Evolutionary conservation across 2,329 filamentous ascomycete species (phyloP).

Genomic region (Ilyonectria robusta): DNA sequence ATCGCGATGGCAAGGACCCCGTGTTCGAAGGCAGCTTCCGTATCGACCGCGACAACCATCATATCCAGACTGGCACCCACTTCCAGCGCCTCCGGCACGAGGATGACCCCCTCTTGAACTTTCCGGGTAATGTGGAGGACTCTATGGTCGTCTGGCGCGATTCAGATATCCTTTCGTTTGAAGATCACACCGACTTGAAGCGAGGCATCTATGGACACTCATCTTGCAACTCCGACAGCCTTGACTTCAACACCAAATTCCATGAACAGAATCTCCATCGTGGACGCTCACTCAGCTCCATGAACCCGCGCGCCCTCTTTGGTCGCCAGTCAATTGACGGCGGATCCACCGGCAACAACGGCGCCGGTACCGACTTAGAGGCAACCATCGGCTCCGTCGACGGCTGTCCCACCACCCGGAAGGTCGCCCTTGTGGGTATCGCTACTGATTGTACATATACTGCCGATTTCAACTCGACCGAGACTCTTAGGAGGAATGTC

Average conservation of each 20-base stretch:
- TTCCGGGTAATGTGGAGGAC: constrained; percentile 69
- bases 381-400: constrained; percentile 83
- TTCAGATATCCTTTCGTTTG: constrained; percentile 77
- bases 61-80: constrained; percentile 82
- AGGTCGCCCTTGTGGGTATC: constrained; percentile 91
- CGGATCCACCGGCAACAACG: constrained; percentile 76
- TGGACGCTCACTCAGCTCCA: constrained; percentile 70
- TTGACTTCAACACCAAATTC: constrained; percentile 83
- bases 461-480: constrained; percentile 74
- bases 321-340: constrained; percentile 80
- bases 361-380: constrained; percentile 79
- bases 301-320: constrained; percentile 77
- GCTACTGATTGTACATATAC: constrained; percentile 95
- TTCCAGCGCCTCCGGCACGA: constrained; percentile 81
- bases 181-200: constrained; percentile 73
- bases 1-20: constrained; percentile 81
- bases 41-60: constrained; percentile 85
- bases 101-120: constrained; percentile 77
- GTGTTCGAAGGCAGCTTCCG: constrained; percentile 93
- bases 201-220: constrained; percentile 63
- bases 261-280: constrained; percentile 71
- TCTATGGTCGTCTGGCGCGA: constrained; percentile 94
- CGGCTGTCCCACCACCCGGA: constrained; percentile 93
- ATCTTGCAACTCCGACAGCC: constrained; percentile 80
- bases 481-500: constrained; percentile 78